A percentile compares a stretch with the other conserved stretches of the same genome.
Evolutionary conservation across 768 basidiomycete species (phyloP).

Genomic region (Austroboletus eburneus): DNA sequence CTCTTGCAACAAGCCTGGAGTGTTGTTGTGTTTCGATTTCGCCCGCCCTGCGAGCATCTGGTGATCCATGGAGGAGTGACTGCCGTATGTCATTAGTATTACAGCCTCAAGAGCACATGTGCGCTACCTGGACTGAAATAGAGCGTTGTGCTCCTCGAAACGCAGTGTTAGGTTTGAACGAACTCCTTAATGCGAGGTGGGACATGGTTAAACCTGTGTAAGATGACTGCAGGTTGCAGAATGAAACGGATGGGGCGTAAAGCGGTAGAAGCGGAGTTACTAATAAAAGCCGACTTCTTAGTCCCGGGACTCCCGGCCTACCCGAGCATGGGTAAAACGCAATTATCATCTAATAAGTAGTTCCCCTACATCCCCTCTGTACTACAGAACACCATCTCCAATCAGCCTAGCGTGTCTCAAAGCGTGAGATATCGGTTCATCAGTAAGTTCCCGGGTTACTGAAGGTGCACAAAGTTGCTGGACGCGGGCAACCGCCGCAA

Average conservation of each 20-base stretch:
- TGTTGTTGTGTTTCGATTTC: constrained; percentile 77
- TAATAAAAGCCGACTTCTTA: not conserved
- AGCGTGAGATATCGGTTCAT: too few relatives aligned
- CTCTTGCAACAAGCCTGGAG: constrained; percentile 82
- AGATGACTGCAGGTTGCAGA: constrained; percentile 2
- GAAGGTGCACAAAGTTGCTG: too few relatives aligned
- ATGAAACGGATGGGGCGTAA: constrained; percentile 5
- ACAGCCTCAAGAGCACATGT: constrained; percentile 17
- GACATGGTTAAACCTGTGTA: constrained; percentile 18
- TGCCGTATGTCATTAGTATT: constrained; percentile 35
- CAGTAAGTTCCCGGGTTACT: too few relatives aligned
- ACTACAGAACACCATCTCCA: constrained; percentile 31
- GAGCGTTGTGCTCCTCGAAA: constrained; percentile 36
- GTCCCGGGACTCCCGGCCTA: not conserved
- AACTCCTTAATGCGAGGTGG: constrained; percentile 14
- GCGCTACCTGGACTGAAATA: constrained; percentile 62
- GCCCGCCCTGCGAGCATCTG: constrained; percentile 80
- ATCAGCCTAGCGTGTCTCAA: constrained; percentile 32
- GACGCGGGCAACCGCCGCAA: too few relatives aligned
- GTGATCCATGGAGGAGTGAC: constrained; percentile 92
- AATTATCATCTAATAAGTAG: not conserved
- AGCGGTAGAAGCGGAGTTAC: constrained; percentile 21
- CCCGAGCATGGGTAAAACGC: not conserved
- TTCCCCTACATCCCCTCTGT: too few relatives aligned
- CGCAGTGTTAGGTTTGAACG: constrained; percentile 10